These are phyloP conservation scores for Tubosaeta sp. DNA, from an alignment of 768 basidiomycete species.

Conservation along the genomic window DNA sequence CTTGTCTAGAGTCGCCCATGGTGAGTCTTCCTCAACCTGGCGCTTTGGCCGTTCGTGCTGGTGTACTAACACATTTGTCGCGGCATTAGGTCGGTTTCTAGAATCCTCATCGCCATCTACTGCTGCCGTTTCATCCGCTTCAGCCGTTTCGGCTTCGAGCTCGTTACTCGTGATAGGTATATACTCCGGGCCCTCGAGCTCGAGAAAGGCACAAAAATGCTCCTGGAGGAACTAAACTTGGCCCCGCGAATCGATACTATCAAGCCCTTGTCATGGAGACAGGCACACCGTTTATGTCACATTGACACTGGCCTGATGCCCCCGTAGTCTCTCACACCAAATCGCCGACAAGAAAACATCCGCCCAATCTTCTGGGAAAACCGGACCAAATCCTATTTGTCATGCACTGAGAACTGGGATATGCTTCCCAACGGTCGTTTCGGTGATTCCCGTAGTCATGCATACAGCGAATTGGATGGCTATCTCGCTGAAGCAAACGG, in stretches of 20 bases:
- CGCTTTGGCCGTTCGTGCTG: too few relatives aligned
- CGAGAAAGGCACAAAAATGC: conserved; percentile 92
- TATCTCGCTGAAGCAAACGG: conserved; percentile 90
- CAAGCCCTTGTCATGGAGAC: conserved; percentile 96
- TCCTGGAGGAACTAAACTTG: conserved; percentile 86
- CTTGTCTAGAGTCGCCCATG: too few relatives aligned
- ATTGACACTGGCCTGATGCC: conserved; percentile 4
- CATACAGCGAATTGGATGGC: conserved; percentile 96
- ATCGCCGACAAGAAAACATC: conserved; percentile 84
- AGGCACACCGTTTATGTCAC: conserved; percentile 45
- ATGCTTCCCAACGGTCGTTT: conserved; percentile 99
- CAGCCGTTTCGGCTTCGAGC: too few relatives aligned
- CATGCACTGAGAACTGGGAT: conserved; percentile 98
- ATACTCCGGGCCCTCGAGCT: too few relatives aligned
- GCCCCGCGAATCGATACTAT: conserved; percentile 86
- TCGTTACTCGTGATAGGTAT: too few relatives aligned
- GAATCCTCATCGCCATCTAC: too few relatives aligned
- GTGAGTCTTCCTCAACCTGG: too few relatives aligned
- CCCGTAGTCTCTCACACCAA: conserved; percentile 87
- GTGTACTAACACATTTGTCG: too few relatives aligned
- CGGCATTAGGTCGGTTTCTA: too few relatives aligned
- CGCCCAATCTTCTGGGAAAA: conserved; percentile 99
- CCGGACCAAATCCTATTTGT: conserved; percentile 89
- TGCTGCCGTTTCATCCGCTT: too few relatives aligned
- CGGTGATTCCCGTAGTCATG: conserved; percentile 95